Conservation (phyloP, 768 basidiomycete genomes). For the Russula compacta region DNA sequence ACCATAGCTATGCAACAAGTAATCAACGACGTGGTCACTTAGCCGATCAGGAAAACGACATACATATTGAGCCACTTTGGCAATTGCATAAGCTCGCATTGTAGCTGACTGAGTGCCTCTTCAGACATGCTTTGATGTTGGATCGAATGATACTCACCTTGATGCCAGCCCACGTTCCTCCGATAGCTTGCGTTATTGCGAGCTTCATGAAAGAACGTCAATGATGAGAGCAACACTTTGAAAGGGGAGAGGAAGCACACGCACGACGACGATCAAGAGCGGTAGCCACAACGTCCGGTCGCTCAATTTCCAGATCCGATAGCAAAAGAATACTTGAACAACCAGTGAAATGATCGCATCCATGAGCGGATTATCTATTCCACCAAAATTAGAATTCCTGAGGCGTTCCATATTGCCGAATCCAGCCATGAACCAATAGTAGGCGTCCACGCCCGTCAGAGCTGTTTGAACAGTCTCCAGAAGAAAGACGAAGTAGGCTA, state of each 20-base stretch:
- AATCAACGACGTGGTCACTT: not conserved
- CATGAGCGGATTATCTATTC: slow-evolving; percentile 25
- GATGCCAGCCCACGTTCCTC: slow-evolving; percentile 5
- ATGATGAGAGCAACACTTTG: not conserved
- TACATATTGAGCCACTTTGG: slow-evolving; percentile 3
- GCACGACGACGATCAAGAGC: not conserved
- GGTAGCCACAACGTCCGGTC: not conserved
- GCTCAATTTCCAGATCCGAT: slow-evolving; percentile 25
- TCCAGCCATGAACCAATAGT: slow-evolving; percentile 25
- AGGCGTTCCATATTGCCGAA: slow-evolving; percentile 26
- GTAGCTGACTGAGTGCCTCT: not conserved
- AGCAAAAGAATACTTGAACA: slow-evolving; percentile 28
- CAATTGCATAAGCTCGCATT: not conserved
- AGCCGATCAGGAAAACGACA: not conserved
- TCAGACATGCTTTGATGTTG: not conserved
- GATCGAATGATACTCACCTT: not conserved
- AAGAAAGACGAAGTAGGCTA: slow-evolving; percentile 24
- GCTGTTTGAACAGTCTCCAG: slow-evolving; percentile 23
- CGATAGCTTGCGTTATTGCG: not conserved
- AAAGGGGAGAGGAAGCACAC: not conserved
- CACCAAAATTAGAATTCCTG: slow-evolving; percentile 19
- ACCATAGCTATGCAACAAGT: not conserved
- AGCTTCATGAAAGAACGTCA: not conserved
- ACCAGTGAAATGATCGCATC: slow-evolving; percentile 23
- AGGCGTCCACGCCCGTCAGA: slow-evolving; percentile 24